Percentiles rank a stretch among this genome's conserved stretches.
Evolutionary conservation across 116 monocot species (phyloP).

Genomic region (Zostera marina): DNA sequence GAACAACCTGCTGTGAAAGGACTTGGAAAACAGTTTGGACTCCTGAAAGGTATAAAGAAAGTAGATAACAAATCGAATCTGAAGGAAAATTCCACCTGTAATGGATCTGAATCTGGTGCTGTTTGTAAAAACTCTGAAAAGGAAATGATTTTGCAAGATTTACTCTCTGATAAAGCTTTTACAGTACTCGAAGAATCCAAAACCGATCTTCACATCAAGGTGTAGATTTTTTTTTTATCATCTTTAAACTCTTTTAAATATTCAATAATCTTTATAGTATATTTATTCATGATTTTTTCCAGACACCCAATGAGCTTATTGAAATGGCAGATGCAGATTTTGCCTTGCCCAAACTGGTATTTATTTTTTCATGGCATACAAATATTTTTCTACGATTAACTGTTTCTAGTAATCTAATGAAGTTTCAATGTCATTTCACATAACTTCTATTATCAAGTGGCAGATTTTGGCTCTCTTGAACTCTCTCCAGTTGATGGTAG

Average conservation of each 20-base stretch:
- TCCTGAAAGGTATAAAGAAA: slow-evolving; percentile 80
- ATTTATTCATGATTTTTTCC: slow-evolving; percentile 7
- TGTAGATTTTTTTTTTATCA: slow-evolving; percentile 13
- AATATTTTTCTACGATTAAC: neutral
- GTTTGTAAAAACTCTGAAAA: slow-evolving; percentile 14
- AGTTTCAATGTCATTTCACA: neutral
- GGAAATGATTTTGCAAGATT: slow-evolving; percentile 32
- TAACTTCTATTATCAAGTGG: slow-evolving; percentile 34
- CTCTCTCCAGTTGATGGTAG: slow-evolving; percentile 97
- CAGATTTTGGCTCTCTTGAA: slow-evolving; percentile 94
- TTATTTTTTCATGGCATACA: neutral
- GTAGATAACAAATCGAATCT: slow-evolving; percentile 27
- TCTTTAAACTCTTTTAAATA: neutral
- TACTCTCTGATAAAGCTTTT: slow-evolving; percentile 67
- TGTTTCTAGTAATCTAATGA: neutral
- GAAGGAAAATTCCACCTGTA: slow-evolving; percentile 19
- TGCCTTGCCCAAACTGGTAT: slow-evolving; percentile 87
- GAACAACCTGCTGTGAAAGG: slow-evolving; percentile 62
- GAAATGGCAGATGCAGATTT: slow-evolving; percentile 81
- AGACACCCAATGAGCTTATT: slow-evolving; percentile 72
- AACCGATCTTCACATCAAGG: slow-evolving; percentile 90
- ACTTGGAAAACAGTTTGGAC: slow-evolving; percentile 81
- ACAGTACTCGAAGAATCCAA: slow-evolving; percentile 59
- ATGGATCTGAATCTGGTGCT: slow-evolving; percentile 3
- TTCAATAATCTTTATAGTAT: too few relatives aligned